Evolutionary conservation across 1,139 yeast genomes (phyloP).

Genomic region (Pichia sp.): DNA sequence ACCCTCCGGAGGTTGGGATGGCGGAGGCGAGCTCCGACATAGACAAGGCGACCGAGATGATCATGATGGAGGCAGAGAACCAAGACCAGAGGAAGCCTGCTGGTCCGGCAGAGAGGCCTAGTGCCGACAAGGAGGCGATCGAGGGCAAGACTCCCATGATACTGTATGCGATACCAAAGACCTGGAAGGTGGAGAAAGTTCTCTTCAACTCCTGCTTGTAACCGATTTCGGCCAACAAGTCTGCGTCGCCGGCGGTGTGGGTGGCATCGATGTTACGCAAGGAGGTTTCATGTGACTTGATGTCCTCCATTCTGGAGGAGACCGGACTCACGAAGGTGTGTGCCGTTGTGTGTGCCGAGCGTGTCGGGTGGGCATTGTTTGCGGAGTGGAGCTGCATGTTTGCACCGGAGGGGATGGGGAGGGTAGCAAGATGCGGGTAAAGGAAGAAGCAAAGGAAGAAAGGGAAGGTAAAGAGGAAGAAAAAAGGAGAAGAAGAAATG

Average conservation of each 20-base stretch:
- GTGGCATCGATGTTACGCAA: constrained; percentile 31
- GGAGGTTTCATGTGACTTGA: constrained; percentile 24
- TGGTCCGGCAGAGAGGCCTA: constrained; percentile 48
- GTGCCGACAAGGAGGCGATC: constrained; percentile 38
- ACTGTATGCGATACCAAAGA: constrained; percentile 50
- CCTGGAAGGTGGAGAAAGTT: constrained; percentile 45
- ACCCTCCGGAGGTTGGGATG: constrained; percentile 69
- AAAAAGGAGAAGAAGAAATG: neutral
- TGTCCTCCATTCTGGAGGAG: constrained; percentile 20
- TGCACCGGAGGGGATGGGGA: neutral
- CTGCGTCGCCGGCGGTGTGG: constrained; percentile 35
- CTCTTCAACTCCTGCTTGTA: constrained; percentile 49
- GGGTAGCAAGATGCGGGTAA: neutral
- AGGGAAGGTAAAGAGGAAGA: neutral
- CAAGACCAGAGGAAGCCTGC: constrained; percentile 65
- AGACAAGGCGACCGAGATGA: constrained; percentile 46
- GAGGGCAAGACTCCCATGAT: constrained; percentile 52
- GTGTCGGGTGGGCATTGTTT: constrained; percentile 8
- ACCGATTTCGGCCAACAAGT: constrained; percentile 45
- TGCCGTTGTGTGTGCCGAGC: constrained; percentile 7
- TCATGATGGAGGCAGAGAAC: constrained; percentile 50
- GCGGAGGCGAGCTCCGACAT: constrained; percentile 63
- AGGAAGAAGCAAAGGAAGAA: neutral
- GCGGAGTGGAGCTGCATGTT: constrained; percentile 6
- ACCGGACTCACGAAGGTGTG: constrained; percentile 17